phyloP scores from a whole-genome alignment of 78 protist genomes.

The Speleostelium caveatum region DNA sequence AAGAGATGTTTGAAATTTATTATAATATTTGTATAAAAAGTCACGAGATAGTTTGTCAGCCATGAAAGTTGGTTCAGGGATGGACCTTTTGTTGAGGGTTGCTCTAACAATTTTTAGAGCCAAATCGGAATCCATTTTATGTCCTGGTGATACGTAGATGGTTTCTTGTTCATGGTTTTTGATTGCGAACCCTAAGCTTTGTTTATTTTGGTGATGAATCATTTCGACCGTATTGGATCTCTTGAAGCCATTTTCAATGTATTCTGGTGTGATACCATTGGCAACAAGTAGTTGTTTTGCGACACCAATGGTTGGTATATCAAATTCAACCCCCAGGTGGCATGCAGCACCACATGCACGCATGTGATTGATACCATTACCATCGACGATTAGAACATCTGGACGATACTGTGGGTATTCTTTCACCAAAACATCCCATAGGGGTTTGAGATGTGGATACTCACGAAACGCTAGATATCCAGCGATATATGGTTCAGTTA shows the following conservation, averaged over 20 bases:
- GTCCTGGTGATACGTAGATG: slow-evolving; percentile 90
- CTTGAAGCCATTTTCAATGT: slow-evolving; percentile 18
- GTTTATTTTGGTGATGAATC: not conserved
- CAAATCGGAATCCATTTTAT: slow-evolving; percentile 56
- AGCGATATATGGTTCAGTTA: slow-evolving; percentile 84
- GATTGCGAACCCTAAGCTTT: not conserved
- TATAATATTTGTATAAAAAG: slow-evolving; percentile 12
- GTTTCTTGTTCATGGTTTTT: slow-evolving; percentile 22
- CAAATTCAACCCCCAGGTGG: slow-evolving; percentile 82
- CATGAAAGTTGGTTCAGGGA: slow-evolving; percentile 89
- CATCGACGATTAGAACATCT: slow-evolving; percentile 85
- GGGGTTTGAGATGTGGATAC: slow-evolving; percentile 70
- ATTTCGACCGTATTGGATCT: slow-evolving; percentile 4
- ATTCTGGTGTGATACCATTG: slow-evolving; percentile 74
- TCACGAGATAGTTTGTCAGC: slow-evolving; percentile 86
- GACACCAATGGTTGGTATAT: slow-evolving; percentile 88
- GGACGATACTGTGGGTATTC: slow-evolving; percentile 80
- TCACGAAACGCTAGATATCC: slow-evolving; percentile 93
- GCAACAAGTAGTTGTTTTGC: slow-evolving; percentile 80
- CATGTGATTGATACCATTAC: slow-evolving; percentile 89
- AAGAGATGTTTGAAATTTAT: not conserved
- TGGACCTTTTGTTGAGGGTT: slow-evolving; percentile 7
- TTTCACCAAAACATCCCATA: slow-evolving; percentile 45
- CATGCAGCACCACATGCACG: slow-evolving; percentile 83
- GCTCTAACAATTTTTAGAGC: slow-evolving; percentile 51